A percentile compares a stretch with the other conserved stretches of the same genome.
phyloP scores from a whole-genome alignment of 768 basidiomycete genomes.

The Chalciporus chontae region DNA sequence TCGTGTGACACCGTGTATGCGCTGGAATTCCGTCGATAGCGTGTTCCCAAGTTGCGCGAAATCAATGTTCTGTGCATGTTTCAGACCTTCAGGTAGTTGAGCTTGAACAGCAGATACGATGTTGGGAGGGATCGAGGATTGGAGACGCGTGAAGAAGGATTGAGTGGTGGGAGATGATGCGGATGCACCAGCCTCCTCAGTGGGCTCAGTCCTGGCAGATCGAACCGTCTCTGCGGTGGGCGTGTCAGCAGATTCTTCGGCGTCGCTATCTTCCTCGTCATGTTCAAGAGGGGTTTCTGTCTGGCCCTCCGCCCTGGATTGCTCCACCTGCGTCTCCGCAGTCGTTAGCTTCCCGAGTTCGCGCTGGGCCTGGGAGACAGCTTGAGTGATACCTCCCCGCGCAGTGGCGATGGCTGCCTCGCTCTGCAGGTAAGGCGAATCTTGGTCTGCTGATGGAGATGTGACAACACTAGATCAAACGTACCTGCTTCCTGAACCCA shows the following conservation, averaged over 20 bases:
- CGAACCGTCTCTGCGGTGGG: slow-evolving; percentile 21
- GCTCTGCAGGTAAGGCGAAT: slow-evolving; percentile 43
- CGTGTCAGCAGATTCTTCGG: slow-evolving; percentile 26
- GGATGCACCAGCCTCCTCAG: slow-evolving; percentile 13
- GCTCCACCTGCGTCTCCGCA: slow-evolving; percentile 25
- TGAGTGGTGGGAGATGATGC: slow-evolving; percentile 27
- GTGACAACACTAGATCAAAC: slow-evolving; percentile 17
- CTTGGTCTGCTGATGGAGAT: neutral
- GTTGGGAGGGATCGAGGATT: slow-evolving; percentile 71
- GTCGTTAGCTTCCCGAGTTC: slow-evolving; percentile 61
- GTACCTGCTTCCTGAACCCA: slow-evolving; percentile 83
- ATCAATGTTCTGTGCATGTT: slow-evolving; percentile 62
- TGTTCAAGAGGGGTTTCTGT: slow-evolving; percentile 9
- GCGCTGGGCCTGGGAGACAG: slow-evolving; percentile 76
- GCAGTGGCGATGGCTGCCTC: slow-evolving; percentile 66
- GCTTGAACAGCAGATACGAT: slow-evolving; percentile 65
- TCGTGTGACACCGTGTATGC: slow-evolving; percentile 71
- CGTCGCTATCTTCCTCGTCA: slow-evolving; percentile 21
- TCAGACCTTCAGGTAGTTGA: slow-evolving; percentile 63
- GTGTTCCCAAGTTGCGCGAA: slow-evolving; percentile 63
- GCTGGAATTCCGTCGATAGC: slow-evolving; percentile 62
- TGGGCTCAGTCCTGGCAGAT: slow-evolving; percentile 18
- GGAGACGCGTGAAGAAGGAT: slow-evolving; percentile 64
- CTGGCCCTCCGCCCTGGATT: slow-evolving; percentile 5
- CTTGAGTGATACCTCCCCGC: slow-evolving; percentile 66